phyloP scores from a whole-genome alignment of 768 basidiomycete species.

The Lactarius indigo region DNA sequence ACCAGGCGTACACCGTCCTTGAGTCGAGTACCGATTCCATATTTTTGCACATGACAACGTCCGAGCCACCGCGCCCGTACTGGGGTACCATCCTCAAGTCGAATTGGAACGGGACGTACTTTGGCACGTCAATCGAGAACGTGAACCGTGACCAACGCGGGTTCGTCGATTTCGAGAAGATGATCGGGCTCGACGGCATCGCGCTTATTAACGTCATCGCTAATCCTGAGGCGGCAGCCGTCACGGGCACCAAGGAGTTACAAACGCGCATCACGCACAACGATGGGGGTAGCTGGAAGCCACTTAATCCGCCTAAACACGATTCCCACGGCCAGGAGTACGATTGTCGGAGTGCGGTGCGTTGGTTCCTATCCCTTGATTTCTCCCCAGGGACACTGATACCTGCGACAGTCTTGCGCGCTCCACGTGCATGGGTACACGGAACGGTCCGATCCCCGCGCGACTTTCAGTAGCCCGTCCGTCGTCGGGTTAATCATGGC shows the following conservation, averaged over 20 bases:
- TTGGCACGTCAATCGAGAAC: conserved; percentile 77
- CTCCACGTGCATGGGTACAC: conserved; percentile 96
- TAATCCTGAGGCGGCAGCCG: conserved; percentile 69
- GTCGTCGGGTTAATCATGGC: conserved; percentile 93
- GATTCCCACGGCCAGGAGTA: conserved; percentile 79
- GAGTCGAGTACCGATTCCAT: conserved; percentile 92
- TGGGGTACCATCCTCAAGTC: conserved; percentile 95
- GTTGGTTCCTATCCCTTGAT: conserved; percentile 27
- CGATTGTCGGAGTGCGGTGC: conserved; percentile 64
- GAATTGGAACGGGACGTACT: conserved; percentile 98
- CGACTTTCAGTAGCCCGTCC: conserved; percentile 91
- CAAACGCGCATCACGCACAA: conserved; percentile 94
- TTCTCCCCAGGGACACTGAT: neutral
- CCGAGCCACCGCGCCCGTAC: conserved; percentile 62
- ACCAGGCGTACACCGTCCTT: conserved; percentile 85
- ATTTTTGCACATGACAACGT: conserved; percentile 96
- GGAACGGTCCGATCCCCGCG: conserved; percentile 82
- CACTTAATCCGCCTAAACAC: conserved; percentile 62
- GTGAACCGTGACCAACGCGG: conserved; percentile 88
- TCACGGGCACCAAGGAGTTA: conserved; percentile 70
- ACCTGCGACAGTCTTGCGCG: conserved; percentile 60
- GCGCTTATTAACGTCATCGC: conserved; percentile 88
- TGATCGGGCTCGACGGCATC: conserved; percentile 93
- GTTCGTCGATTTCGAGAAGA: conserved; percentile 97
- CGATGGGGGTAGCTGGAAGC: conserved; percentile 93